Base-by-base conservation (phyloP, 106 monocot species). In the Dendrobium catenatum region DNA sequence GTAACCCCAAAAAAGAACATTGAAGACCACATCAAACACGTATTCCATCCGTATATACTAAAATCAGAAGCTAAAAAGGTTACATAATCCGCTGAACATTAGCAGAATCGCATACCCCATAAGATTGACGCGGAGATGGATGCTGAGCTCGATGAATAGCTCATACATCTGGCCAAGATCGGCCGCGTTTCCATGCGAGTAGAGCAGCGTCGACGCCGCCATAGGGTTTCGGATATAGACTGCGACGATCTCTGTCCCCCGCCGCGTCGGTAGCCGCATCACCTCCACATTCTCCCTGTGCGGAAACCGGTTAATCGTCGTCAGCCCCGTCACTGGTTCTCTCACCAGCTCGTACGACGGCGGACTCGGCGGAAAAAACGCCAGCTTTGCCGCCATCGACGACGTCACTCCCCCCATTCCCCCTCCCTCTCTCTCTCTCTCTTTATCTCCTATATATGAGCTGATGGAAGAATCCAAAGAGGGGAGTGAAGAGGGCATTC, bases 131-230 rank as follows among this genome's bases (percentile, higher is more conserved):
- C 85, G 72, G 15, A 85, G 77, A 51, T 72, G 81, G 55, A 81
- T 70, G 80, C 81, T 77, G 72, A 85, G 85, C 68, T 85, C 64
- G 24, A 77, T 18, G 81, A 85, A 85, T 22, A 81, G 85, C 72
- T 85, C 81, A 46, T 77, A 81, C 85, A 85, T 85, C 85, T 81
- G 80, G 2, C 81, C 85, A 6, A 85, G 70, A 78, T 85, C 85
- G 17, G 85, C 85, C 5, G 85, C 85, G 76, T 85, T 85, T 9
- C 85, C 85, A 44, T 85, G 85, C 27, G 85, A 85, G 49, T 85
- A 85, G 17, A 85, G 78, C 56, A 85, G 68, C 15, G 81, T 85
- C 58, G 80, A 73, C 3, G 55, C 8, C 5, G 81, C 77, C 81
- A 81, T 81, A 24, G 81, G 85, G 43, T 85, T 81, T 42, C 78